Base-by-base conservation (phyloP, 176 grass and related monocot genomes). In the Chloris gayana region DNA sequence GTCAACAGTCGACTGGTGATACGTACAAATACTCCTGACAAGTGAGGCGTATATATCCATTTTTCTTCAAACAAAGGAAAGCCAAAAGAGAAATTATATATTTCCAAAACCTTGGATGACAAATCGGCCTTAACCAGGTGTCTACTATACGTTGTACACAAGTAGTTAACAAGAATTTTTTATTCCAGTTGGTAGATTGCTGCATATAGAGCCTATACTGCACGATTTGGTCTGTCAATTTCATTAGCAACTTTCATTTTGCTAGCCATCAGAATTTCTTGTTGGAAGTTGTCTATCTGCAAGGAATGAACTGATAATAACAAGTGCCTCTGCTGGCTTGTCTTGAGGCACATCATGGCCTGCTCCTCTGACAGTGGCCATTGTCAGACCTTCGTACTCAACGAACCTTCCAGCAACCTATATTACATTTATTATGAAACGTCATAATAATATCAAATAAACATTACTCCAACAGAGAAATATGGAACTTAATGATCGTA, bases 341-440 rank as follows among this genome's bases (percentile, higher is more conserved):
- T 97, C 87, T 69, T 90, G 89, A 22, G 94, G 94, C 46, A 97
- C 94, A 76, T 74, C 53, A 59, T 97, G 94, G 8, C 94, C 94
- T 70, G 94, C 94, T 84, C 91, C 91, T 89, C 94, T 97, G 1
- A 97, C 83, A 41, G 89, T 97, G 71, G 51, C 91, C 89, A 97
- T 89, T 57, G 94, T 89, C 80, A 97, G 59, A 7, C 94, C 89
- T 59, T 94, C 65, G 70, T 92, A 86, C 82, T 91, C 87, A 46
- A 94, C 89, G 76, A 92, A 87, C 85, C 91, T 97, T 84, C 94
- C 94, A 47, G 79, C 94, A 77, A 97, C 89, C 94, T 97, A 67
- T 22, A 82, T 73, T n/a, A 45, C n/a, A 51, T 53, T 50, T 79
- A 31, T 13, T 33, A 51, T n/a, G n/a, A n/a, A 31, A 12, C 26